Evolutionary conservation across 441 rosid species (phyloP).

Genomic region (Arabidopsis hybrid): DNA sequence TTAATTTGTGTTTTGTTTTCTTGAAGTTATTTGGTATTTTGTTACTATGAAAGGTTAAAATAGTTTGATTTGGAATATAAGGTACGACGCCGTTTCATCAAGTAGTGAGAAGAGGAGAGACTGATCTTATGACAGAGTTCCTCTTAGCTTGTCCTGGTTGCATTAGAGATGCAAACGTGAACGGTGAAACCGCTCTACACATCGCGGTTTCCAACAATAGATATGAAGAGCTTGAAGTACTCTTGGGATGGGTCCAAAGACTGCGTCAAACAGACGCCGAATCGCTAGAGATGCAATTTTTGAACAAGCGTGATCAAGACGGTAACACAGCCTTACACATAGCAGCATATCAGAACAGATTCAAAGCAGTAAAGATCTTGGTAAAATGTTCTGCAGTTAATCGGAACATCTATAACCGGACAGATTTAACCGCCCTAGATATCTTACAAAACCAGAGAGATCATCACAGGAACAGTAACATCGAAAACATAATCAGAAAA

Average conservation of each 20-base stretch:
- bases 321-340: slow-evolving; percentile 42
- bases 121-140: slow-evolving; percentile 31
- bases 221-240: slow-evolving; percentile 29
- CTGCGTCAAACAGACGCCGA: background rate
- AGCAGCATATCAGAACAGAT: slow-evolving; percentile 32
- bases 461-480: background rate
- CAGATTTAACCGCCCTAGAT: slow-evolving; percentile 40
- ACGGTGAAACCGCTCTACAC: slow-evolving; percentile 46
- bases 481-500: slow-evolving; percentile 8
- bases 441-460: slow-evolving; percentile 7
- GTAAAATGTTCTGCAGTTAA: slow-evolving; percentile 13
- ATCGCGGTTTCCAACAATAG: slow-evolving; percentile 29
- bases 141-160: slow-evolving; percentile 41
- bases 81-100: slow-evolving; percentile 48
- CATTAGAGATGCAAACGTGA: slow-evolving; percentile 37
- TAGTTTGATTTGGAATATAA: background rate
- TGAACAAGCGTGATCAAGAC: slow-evolving; percentile 37
- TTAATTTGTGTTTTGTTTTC: background rate
- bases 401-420: slow-evolving; percentile 28
- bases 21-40: background rate
- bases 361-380: slow-evolving; percentile 22
- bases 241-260: slow-evolving; percentile 20
- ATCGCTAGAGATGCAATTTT: slow-evolving; percentile 19
- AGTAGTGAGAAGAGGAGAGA: slow-evolving; percentile 32
- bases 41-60: background rate